Evolutionary conservation across 2,329 filamentous ascomycete species (phyloP).

Genomic region (Dissoconium aciculare): DNA sequence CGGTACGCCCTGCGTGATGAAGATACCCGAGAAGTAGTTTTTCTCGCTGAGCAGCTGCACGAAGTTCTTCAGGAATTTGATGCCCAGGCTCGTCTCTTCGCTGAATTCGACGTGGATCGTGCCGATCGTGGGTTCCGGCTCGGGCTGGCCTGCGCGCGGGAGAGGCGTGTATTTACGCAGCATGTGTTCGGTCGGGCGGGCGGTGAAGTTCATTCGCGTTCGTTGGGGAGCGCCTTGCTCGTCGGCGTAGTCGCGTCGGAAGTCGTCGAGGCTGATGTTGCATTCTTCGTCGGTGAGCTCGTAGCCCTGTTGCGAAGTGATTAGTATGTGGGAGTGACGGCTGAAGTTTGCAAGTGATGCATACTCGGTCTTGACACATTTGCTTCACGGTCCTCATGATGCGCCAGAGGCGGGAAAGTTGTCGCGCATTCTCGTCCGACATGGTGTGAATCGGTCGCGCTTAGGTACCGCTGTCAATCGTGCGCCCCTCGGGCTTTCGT

Average conservation of each 20-base stretch:
- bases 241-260: conserved; percentile 56
- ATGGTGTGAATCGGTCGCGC: too few relatives aligned
- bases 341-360: conserved; percentile 5
- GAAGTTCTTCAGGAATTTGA: conserved; percentile 83
- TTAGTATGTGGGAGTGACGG: conserved; percentile 4
- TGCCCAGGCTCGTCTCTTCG: conserved; percentile 62
- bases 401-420: conserved; percentile 62
- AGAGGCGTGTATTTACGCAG: conserved; percentile 66
- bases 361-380: conserved; percentile 82
- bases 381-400: conserved; percentile 87
- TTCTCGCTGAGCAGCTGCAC: conserved; percentile 65
- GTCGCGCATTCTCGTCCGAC: conserved; percentile 18
- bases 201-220: conserved; percentile 71
- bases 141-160: conserved; percentile 48
- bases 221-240: conserved; percentile 65
- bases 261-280: conserved; percentile 70
- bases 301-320: conserved; percentile 54
- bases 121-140: conserved; percentile 48
- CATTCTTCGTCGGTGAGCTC: conserved; percentile 81
- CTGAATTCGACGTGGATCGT: conserved; percentile 91
- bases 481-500: too few relatives aligned
- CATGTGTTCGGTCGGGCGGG: conserved; percentile 72
- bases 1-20: conserved; percentile 69
- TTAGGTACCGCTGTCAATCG: too few relatives aligned
- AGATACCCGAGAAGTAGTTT: conserved; percentile 78